Conservation (phyloP, 2,329 filamentous ascomycete species). For the Sporothrix brunneoviolacea region DNA sequence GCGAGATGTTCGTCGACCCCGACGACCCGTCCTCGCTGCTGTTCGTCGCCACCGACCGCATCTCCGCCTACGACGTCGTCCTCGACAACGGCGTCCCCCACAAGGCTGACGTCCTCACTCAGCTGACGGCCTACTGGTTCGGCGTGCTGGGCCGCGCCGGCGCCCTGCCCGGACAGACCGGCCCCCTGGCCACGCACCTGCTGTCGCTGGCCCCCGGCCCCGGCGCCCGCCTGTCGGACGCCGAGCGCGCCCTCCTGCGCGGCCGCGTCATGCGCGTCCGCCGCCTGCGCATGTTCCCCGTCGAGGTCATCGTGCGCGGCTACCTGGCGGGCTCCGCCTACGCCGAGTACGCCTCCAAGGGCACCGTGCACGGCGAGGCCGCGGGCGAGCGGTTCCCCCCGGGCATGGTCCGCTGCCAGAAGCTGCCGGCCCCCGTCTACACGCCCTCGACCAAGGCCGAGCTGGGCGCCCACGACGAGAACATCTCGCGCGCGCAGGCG, state of each 20-base stretch:
- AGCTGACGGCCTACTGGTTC: conserved; percentile 48
- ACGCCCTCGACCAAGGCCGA: conserved; percentile 84
- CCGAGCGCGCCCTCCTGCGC: conserved; percentile 46
- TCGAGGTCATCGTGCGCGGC: conserved; percentile 82
- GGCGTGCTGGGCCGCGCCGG: conserved; percentile 34
- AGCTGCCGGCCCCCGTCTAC: conserved; percentile 60
- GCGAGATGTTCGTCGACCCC: conserved; percentile 23
- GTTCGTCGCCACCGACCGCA: conserved; percentile 60
- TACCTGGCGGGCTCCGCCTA: conserved; percentile 85
- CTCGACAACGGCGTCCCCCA: conserved; percentile 60
- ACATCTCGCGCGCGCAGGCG: conserved; percentile 67
- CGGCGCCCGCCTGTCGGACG: conserved; percentile 25
- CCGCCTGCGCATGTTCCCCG: conserved; percentile 65
- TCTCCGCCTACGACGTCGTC: conserved; percentile 92
- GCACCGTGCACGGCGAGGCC: conserved; percentile 73
- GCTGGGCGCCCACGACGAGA: conserved; percentile 71
- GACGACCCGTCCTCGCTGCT: conserved; percentile 24
- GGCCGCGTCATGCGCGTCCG: conserved; percentile 72
- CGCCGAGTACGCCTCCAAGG: conserved; percentile 63
- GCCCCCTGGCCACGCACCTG: conserved; percentile 43
- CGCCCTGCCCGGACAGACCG: conserved; percentile 30
- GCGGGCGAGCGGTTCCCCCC: conserved; percentile 40
- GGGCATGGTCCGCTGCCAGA: conserved; percentile 64
- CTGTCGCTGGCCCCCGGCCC: conserved; percentile 37
- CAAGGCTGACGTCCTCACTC: conserved; percentile 48